Conservation (phyloP, 1,284 basidiomycete species). For the Anthracocystis walkeri region DNA sequence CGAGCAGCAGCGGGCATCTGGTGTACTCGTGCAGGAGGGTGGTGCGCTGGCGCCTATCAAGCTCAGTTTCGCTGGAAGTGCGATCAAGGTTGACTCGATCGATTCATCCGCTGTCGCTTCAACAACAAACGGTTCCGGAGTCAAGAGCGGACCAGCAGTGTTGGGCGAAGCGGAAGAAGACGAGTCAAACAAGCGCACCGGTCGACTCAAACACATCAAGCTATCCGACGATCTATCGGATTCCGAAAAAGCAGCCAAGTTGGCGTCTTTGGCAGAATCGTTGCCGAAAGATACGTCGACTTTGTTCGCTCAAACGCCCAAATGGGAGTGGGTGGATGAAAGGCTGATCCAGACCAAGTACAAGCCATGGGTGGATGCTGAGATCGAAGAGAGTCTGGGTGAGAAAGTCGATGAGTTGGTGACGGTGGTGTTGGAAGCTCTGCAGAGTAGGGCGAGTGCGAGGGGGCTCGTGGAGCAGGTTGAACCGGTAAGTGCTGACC, state of each 20-base stretch:
- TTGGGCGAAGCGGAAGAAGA: conserved; percentile 60
- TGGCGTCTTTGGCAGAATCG: conserved; percentile 14
- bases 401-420: conserved; percentile 63
- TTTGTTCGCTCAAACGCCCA: conserved; percentile 42
- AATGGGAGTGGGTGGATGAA: conserved; percentile 59
- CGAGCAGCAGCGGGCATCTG: conserved; percentile 57
- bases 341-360: conserved; percentile 44
- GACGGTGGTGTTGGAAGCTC: conserved; percentile 49
- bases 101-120: conserved; percentile 10
- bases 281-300: conserved; percentile 25
- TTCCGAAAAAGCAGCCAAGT: conserved; percentile 21
- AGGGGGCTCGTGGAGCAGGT: conserved; percentile 49
- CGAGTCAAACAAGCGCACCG: conserved; percentile 33
- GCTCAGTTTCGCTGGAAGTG: conserved; percentile 47
- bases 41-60: conserved; percentile 59
- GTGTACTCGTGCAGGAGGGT: conserved; percentile 51
- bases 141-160: conserved; percentile 15
- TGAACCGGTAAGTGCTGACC: conserved; percentile 54
- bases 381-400: conserved; percentile 62
- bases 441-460: conserved; percentile 40
- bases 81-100: conserved; percentile 1
- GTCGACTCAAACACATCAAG: conserved; percentile 54
- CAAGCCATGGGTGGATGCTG: conserved; percentile 42
- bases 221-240: conserved; percentile 44
- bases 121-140: not conserved